These are phyloP conservation scores for Leccinum obscurum DNA, from an alignment of 768 basidiomycete species.

Conservation along the genomic window DNA sequence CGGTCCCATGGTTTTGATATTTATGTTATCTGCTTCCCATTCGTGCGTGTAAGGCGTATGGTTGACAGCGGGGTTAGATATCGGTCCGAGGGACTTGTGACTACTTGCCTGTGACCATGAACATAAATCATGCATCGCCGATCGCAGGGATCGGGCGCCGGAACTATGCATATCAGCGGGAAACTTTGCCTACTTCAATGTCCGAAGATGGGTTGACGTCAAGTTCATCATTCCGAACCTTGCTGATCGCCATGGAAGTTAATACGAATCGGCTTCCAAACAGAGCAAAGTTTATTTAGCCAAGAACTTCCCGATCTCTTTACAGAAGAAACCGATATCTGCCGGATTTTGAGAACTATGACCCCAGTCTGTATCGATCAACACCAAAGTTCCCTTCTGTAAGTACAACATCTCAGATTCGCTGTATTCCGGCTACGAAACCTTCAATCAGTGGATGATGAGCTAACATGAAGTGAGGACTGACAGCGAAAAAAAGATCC, in stretches of 20 bases:
- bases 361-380: constrained; percentile 39
- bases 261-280: neutral
- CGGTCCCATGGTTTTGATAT: neutral
- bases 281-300: neutral
- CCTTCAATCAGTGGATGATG: neutral
- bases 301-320: constrained; percentile 16
- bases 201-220: neutral
- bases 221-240: neutral
- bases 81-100: neutral
- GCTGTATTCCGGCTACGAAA: constrained; percentile 51
- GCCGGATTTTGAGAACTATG: constrained; percentile 11
- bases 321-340: constrained; percentile 12
- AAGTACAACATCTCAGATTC: constrained; percentile 44
- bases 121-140: neutral
- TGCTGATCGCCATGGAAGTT: neutral
- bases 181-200: neutral
- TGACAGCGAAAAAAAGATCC: constrained; percentile 56
- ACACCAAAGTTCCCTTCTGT: constrained; percentile 42
- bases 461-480: neutral
- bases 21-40: constrained; percentile 4
- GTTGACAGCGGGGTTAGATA: neutral
- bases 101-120: neutral
- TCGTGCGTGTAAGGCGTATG: neutral
- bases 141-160: neutral
- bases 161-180: neutral